Conservation (phyloP, 1,284 basidiomycete species). For the Trichosporon ovoides region DNA sequence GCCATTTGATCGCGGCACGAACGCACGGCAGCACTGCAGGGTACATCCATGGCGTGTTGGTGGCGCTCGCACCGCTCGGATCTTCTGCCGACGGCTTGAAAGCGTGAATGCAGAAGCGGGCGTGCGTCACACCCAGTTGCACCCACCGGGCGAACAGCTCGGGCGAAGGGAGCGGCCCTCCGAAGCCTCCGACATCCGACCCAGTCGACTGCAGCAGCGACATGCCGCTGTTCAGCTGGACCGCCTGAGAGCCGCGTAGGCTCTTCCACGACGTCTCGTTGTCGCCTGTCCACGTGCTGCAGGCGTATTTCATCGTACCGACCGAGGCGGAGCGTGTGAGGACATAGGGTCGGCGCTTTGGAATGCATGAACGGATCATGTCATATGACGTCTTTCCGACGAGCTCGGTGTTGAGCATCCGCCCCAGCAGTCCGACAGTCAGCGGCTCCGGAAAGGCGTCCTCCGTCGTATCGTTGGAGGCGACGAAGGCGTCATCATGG, state of each 20-base stretch:
- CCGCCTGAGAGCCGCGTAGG: constrained; percentile 45
- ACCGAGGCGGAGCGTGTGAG: constrained; percentile 50
- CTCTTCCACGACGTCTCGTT: constrained; percentile 50
- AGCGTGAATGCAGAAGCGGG: constrained; percentile 49
- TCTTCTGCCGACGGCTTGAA: constrained; percentile 50
- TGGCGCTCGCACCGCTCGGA: constrained; percentile 40
- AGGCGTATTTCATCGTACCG: constrained; percentile 49
- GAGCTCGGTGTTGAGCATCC: constrained; percentile 49
- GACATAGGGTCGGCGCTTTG: constrained; percentile 46
- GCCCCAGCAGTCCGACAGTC: constrained; percentile 44
- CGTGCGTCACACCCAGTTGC: constrained; percentile 47
- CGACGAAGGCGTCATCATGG: constrained; percentile 46
- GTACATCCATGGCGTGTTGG: constrained; percentile 52
- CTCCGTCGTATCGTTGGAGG: constrained; percentile 26
- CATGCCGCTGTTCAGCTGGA: constrained; percentile 46
- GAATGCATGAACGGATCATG: constrained; percentile 33
- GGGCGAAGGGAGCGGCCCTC: constrained; percentile 46
- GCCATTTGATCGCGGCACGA: constrained; percentile 47
- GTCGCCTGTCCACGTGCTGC: constrained; percentile 50
- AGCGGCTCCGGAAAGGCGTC: constrained; percentile 20
- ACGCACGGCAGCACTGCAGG: constrained; percentile 48
- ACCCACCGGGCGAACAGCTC: constrained; percentile 51
- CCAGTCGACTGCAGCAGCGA: constrained; percentile 43
- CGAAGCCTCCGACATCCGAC: constrained; percentile 50
- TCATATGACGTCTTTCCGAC: constrained; percentile 47